Percentiles rank a stretch among this genome's conserved stretches.
phyloP scores from a whole-genome alignment of 805 yeast genomes.

The Hanseniaspora lindneri region DNA sequence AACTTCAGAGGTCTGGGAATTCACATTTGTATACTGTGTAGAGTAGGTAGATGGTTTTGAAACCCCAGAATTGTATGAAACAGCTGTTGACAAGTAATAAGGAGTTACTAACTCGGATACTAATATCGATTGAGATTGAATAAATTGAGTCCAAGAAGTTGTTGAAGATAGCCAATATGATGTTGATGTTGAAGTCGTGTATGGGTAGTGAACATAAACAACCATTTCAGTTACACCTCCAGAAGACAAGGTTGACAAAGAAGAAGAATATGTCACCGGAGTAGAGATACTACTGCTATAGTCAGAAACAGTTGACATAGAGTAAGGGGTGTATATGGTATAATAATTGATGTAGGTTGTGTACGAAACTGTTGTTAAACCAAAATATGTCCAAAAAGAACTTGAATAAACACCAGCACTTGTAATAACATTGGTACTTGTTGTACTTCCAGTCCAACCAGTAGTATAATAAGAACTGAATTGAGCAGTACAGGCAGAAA shows the following conservation, averaged over 20 bases:
- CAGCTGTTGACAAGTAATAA: not conserved
- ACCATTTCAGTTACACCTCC: slow-evolving; percentile 15
- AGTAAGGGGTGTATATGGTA: slow-evolving; percentile 15
- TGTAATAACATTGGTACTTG: slow-evolving; percentile 10
- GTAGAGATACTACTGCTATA: not conserved
- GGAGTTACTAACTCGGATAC: slow-evolving; percentile 9
- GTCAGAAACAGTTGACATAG: slow-evolving; percentile 3
- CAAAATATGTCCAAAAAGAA: not conserved
- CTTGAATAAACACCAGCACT: slow-evolving; percentile 15
- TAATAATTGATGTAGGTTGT: not conserved
- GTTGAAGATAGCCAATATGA: slow-evolving; percentile 5
- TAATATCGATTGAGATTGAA: not conserved
- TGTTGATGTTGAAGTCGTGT: slow-evolving; percentile 4
- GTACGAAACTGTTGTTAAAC: not conserved
- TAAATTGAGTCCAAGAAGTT: slow-evolving; percentile 7
- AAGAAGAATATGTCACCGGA: slow-evolving; percentile 4
- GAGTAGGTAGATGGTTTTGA: slow-evolving; percentile 8
- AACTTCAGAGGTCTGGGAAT: slow-evolving; percentile 7
- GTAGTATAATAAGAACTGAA: slow-evolving; percentile 13
- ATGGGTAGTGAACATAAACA: slow-evolving; percentile 13
- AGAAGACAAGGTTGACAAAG: slow-evolving; percentile 7
- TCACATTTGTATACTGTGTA: not conserved
- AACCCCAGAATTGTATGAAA: not conserved
- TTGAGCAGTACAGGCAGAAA: slow-evolving; percentile 7
- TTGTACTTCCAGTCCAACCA: slow-evolving; percentile 16